phyloP scores from a whole-genome alignment of 257 asterid genomes.

The Nicotiana otophora region DNA sequence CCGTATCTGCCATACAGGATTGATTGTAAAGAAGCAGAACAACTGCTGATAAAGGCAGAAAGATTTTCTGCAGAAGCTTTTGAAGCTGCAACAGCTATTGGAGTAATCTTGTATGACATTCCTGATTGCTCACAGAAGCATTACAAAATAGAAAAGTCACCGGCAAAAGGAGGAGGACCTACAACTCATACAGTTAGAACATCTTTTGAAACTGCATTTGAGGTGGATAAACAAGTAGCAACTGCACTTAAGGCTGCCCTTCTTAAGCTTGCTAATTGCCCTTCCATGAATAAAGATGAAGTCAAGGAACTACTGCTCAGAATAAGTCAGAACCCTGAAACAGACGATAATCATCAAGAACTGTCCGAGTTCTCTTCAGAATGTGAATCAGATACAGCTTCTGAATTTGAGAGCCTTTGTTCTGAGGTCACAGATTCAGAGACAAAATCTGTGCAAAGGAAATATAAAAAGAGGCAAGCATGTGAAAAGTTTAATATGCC shows the following conservation, averaged over 20 bases:
- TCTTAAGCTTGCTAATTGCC: conserved; percentile 63
- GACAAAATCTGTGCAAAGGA: conserved; percentile 21
- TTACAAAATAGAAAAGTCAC: conserved; percentile 42
- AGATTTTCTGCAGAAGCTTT: conserved; percentile 63
- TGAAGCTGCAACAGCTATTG: conserved; percentile 66
- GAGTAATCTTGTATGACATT: conserved; percentile 72
- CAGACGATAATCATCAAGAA: conserved; percentile 33
- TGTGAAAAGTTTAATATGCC: conserved; percentile 34
- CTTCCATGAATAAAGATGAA: conserved; percentile 60
- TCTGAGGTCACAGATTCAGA: background rate
- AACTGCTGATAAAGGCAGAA: conserved; percentile 49
- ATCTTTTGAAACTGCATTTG: conserved; percentile 78
- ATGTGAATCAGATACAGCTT: conserved; percentile 47
- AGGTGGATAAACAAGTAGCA: conserved; percentile 94
- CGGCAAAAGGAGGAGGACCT: conserved; percentile 43
- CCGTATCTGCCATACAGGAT: conserved; percentile 38
- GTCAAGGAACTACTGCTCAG: conserved; percentile 65
- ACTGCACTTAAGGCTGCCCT: conserved; percentile 80
- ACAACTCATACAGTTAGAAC: conserved; percentile 61
- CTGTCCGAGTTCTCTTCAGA: conserved; percentile 37
- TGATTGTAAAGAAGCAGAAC: conserved; percentile 77
- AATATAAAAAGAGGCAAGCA: conserved; percentile 24
- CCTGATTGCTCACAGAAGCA: conserved; percentile 47
- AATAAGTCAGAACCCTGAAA: conserved; percentile 81
- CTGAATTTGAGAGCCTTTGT: conserved; percentile 29